Evolutionary conservation across 2,329 filamentous ascomycete species (phyloP).

Genomic region (Sporothrix protearum): DNA sequence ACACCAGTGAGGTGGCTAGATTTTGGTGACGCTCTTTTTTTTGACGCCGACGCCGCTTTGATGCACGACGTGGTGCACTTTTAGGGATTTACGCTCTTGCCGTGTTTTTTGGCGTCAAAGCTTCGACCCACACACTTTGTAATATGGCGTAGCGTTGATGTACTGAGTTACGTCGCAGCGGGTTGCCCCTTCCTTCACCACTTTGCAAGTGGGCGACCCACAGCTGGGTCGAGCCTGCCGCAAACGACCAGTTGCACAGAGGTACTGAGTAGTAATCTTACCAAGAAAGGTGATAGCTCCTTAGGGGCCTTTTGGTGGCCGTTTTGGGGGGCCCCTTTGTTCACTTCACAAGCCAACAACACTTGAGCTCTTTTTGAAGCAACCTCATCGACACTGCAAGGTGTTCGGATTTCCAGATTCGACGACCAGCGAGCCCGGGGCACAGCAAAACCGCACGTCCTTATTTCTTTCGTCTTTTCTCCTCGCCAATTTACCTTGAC

Average conservation of each 20-base stretch:
- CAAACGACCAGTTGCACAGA: not conserved
- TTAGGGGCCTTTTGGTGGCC: not conserved
- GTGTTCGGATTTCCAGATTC: not conserved
- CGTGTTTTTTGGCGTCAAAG: constrained; percentile 14
- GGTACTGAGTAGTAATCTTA: no score
- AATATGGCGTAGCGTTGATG: not conserved
- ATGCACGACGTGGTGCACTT: not conserved
- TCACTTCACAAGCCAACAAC: not conserved
- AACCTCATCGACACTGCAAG: constrained; percentile 3
- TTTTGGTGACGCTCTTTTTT: constrained; percentile 9
- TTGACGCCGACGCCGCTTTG: not conserved
- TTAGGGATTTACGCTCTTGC: constrained; percentile 1
- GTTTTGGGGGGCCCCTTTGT: constrained; percentile 14
- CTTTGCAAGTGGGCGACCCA: not conserved
- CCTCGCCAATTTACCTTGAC: not conserved
- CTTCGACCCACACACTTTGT: not conserved
- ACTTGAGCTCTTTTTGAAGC: constrained; percentile 8
- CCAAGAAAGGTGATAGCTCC: not conserved
- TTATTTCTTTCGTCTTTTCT: not conserved
- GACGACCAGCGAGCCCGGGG: not conserved
- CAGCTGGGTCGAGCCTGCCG: constrained; percentile 5
- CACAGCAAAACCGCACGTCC: not conserved
- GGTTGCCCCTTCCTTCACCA: no score
- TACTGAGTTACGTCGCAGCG: not conserved
- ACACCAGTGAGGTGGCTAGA: not conserved